Base-by-base conservation (phyloP, 352 stramenopile genomes). In the Phytophthora nicotianae region DNA sequence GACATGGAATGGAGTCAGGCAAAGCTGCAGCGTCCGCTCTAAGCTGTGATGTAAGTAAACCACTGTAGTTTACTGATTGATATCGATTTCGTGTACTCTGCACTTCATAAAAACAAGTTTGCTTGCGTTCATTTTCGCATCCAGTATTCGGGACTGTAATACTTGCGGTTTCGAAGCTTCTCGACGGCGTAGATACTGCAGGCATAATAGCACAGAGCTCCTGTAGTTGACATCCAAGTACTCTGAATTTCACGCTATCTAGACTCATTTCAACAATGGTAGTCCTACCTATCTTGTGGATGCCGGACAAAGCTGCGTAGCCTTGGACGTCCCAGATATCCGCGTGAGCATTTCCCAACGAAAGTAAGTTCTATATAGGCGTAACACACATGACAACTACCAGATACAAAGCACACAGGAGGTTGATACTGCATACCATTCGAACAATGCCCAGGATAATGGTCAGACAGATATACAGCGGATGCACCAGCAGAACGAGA, bases 1-100 rank as follows among this genome's bases (percentile, higher is more conserved):
- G 72, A 76, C 20, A 97, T 97, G 88, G 68, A 84, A 49, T 97
- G 90, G 90, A 84, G 91, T 48, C 21, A 79, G 20, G 72, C 58
- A 10, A 89, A 90, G 49, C 62, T 96, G 35, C 86, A 94, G 83
- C 85, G 90, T 27, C 55, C 68, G 20, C 62, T 63, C 16, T 64
- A 60, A 53, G 4, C 10, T 29, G 7, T 24, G 17, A 26, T 6
- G 35, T 37, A 9, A 29, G 33, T 35, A 41, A 45, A 50, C 27
- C 5, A 13, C 27, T 33, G 27, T 9, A 33, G 27, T 33, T 33
- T 33, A 33, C 27, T 3, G 7, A 29, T 33, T 33, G 27, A 33
- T 33, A 33, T 13, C 27, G 6, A 33, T 9, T 33, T 13, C 27
- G 11, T 33, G 5, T 13, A 33, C 27, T 33, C 9, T 13, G 27